Conservation (phyloP, 1,284 basidiomycete species). For the Moesziomyces globuligerus region DNA sequence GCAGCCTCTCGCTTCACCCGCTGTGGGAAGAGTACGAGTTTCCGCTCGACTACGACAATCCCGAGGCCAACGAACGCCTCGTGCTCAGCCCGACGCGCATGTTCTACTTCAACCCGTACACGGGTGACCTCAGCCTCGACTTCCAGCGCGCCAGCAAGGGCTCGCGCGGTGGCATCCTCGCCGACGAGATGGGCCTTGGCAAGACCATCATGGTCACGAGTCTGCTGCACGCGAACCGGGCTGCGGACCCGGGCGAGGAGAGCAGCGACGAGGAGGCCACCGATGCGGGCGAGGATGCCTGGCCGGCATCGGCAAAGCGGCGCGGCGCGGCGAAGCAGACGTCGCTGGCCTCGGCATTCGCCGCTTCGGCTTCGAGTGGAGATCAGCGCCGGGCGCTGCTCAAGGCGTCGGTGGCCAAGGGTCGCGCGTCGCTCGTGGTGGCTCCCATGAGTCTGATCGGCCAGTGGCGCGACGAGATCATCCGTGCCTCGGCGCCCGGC, state of each 20-base stretch:
- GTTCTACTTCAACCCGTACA: conserved; percentile 61
- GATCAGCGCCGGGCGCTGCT: conserved; percentile 30
- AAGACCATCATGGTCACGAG: conserved; percentile 97
- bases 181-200: conserved; percentile 86
- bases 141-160: conserved; percentile 85
- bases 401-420: conserved; percentile 38
- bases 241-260: conserved; percentile 30
- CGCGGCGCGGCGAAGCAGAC: conserved; percentile 46
- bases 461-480: conserved; percentile 91
- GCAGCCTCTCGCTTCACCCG: conserved; percentile 78
- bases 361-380: conserved; percentile 23
- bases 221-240: conserved; percentile 80
- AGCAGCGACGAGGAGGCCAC: conserved; percentile 26
- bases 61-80: conserved; percentile 39
- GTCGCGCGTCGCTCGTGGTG: conserved; percentile 81
- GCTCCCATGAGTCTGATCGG: conserved; percentile 88
- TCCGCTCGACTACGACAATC: conserved; percentile 51
- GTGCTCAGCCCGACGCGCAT: conserved; percentile 36
- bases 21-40: conserved; percentile 85
- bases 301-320: conserved; percentile 4
- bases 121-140: conserved; percentile 89
- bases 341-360: conserved; percentile 56
- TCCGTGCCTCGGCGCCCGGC: conserved; percentile 74
- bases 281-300: conserved; percentile 12
- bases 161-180: conserved; percentile 85